Evolutionary conservation across 805 yeast genomes (phyloP), one percentile per base, ranked within the genome.

Genomic region (Candida arabinofermentans): DNA sequence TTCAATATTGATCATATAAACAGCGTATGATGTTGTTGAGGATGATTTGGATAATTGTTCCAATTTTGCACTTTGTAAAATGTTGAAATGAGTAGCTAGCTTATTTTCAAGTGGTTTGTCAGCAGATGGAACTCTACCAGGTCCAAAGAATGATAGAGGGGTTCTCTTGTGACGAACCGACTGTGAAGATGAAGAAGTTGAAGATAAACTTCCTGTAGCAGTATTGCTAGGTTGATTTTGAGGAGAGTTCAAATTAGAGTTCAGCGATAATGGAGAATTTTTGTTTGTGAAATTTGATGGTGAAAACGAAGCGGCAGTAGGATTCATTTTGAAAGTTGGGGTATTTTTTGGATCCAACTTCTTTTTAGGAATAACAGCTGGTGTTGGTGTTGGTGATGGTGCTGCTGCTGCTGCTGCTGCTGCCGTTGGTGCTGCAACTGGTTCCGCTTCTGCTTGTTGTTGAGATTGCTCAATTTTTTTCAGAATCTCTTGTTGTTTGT

Each of bases 261-360:
- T 34, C 14, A 27, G 23, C 9, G 40, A 40, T n/a, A 42, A 24
- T 13, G 58, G 57, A n/a, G 57, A 49, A 32, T 24, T 44, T 31
- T 47, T 49, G 12, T 42, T 39, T 5, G 45, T 26, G 38, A 55
- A 51, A 30, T 41, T 49, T 2, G 58, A 46, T 13, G 87, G 86
- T 8, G 85, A 74, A 52, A 81, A 83, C 2, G 80, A 72, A 9
- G 79, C 80, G 13, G 85, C 86, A 48, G 78, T 75, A 12, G 86
- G 84, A 58, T 81, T 83, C 58, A 83, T 76, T 62, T 79, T 83
- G 64, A 82, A 82, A 17, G 79, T 76, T 3, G 78, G 71, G n/a
- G 77, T 79, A 18, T 49, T 56, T 54, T 70, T 55, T 46, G 79
- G 74, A 54, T 79, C 81, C 67, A 75, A 64, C 55, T 72, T 77